Conservation (phyloP, 805 yeast species). For the Ogataea philodendri region DNA sequence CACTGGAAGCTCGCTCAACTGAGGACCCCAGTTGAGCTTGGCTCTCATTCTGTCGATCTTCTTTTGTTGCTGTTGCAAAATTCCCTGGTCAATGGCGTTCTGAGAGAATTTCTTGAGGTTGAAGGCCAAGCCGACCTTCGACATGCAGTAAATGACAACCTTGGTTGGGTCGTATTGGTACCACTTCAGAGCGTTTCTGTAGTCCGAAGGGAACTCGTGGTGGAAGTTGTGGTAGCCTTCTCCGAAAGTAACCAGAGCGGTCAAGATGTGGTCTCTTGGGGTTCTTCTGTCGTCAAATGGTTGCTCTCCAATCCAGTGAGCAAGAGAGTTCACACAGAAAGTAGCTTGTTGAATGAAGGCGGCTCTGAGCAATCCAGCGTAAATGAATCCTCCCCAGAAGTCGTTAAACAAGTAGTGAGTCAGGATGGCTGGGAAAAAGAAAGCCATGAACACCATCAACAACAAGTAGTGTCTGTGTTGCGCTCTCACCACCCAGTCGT, state of each 20-base stretch:
- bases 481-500: constrained; percentile 75
- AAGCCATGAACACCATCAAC: constrained; percentile 60
- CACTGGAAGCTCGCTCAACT: constrained; percentile 62
- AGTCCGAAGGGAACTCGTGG: constrained; percentile 87
- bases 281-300: constrained; percentile 87
- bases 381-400: constrained; percentile 69
- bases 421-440: constrained; percentile 57
- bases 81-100: constrained; percentile 79
- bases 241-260: constrained; percentile 82
- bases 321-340: constrained; percentile 81
- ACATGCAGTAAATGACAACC: constrained; percentile 53
- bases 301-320: constrained; percentile 83
- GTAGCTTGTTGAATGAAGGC: constrained; percentile 79
- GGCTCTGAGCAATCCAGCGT: constrained; percentile 71
- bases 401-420: constrained; percentile 59
- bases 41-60: constrained; percentile 62
- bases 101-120: constrained; percentile 75
- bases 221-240: constrained; percentile 91
- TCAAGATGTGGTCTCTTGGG: constrained; percentile 77
- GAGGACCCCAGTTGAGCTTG: constrained; percentile 73
- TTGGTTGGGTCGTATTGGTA: constrained; percentile 87
- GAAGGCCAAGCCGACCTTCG: constrained; percentile 67
- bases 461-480: constrained; percentile 76
- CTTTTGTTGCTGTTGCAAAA: constrained; percentile 81
- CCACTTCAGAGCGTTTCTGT: constrained; percentile 85